Base-by-base conservation (phyloP, 768 basidiomycete genomes). In the Grammothele lineata region DNA sequence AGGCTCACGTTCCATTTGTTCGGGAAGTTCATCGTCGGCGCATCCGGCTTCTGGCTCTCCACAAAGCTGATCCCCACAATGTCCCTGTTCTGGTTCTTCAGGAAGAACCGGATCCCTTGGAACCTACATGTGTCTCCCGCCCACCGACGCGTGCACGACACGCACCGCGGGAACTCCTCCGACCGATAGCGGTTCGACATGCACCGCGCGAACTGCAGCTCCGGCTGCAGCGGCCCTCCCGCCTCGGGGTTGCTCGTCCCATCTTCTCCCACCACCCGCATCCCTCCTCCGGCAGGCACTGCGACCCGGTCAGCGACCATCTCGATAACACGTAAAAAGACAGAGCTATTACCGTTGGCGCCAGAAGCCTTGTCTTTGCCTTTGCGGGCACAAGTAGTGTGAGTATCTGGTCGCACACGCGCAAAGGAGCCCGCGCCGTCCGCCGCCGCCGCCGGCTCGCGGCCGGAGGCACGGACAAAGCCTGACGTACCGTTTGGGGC, bases 81-180 rank as follows among this genome's bases (percentile, higher is more conserved):
- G 35, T 75, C 74, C 50, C 74, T 66, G 33, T 80, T 70, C 33
- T 64, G 52, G 50, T 87, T 80, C 51, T 84, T 81, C 57, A 86
- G 69, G 65, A 91, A 84, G 60, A 80, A 86, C 17, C 88, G 79
- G 53, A 91, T 85, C n/a, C 81, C 80, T 62, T 90, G 88, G 66
- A 91, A 91, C 21, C 88, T 81, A 60, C 88, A 91, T 2, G 87
- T 89, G 61, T 91, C 88, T 33, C 88, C 87, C 1, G 87, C 87
- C 87, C 88, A 90, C 19, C 88, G 83, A 34, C 88, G 82, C 26
- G 84, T 89, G 63, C 88, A 91, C 3, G 87, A 84, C 27, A 90
- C 84, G 57, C 88, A 91, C 12, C 85, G 81, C 33, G 87, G 85
- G 64, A 89, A 87, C 42, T 75, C 71, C 54, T 88, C 85, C 36